A percentile compares a stretch with the other conserved stretches of the same genome.
phyloP scores from a whole-genome alignment of 2,329 filamentous ascomycete species.

The Arthrobotrys sinensis region DNA sequence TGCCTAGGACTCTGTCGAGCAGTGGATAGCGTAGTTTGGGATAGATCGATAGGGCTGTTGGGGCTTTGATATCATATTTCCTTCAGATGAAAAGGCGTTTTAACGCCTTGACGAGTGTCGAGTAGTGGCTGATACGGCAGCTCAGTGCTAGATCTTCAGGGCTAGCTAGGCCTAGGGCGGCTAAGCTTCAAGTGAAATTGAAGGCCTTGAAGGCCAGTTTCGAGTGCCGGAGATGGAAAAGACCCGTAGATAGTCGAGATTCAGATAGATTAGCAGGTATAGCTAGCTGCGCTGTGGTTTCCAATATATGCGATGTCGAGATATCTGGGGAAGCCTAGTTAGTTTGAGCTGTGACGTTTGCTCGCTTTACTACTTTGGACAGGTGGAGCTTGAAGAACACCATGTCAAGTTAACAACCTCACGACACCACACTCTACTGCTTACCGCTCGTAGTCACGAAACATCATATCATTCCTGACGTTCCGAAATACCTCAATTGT shows the following conservation, averaged over 20 bases:
- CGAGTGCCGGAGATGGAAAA: constrained; percentile 23
- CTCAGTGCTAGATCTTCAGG: constrained; percentile 22
- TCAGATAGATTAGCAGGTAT: constrained; percentile 13
- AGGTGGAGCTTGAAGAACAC: constrained; percentile 60
- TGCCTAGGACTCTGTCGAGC: constrained; percentile 10
- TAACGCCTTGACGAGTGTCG: not conserved
- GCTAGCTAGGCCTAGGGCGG: too few species aligned
- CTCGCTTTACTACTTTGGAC: constrained; percentile 37
- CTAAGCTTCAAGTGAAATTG: constrained; percentile 23
- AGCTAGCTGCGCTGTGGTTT: constrained; percentile 1
- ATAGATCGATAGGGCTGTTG: constrained; percentile 33
- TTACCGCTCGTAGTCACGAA: constrained; percentile 41
- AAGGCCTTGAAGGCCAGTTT: constrained; percentile 12
- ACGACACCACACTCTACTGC: constrained; percentile 17
- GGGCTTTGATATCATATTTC: constrained; percentile 11
- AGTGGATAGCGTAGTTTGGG: constrained; percentile 29
- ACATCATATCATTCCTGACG: constrained; percentile 31
- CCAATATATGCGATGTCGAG: not conserved
- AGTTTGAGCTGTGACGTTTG: constrained; percentile 44
- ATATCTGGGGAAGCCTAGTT: constrained; percentile 36
- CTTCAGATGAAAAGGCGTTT: constrained; percentile 15
- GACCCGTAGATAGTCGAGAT: not conserved
- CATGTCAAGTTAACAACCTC: constrained; percentile 58
- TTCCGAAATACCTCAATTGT: constrained; percentile 16
- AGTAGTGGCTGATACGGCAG: constrained; percentile 24